Evolutionary conservation across 177 flowering plant species (phyloP), one percentile per base, ranked within the genome.

Genomic region (Telopea speciosissima): DNA sequence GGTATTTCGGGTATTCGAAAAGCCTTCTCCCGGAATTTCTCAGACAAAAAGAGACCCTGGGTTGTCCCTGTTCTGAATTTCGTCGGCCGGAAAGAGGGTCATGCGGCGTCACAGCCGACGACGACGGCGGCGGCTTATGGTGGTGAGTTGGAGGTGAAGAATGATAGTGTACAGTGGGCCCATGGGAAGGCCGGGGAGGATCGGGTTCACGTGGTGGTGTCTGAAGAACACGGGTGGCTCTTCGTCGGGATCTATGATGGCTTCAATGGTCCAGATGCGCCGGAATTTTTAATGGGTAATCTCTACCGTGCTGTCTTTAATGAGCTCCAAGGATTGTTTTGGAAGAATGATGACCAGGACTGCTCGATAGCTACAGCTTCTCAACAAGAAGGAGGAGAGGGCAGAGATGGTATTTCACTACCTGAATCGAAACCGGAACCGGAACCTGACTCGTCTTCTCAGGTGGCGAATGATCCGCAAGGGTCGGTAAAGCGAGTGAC

Each of bases 181-280:
- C 81, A 87, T 59, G 97, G 92, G 71, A 96, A 91, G 79, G 99
- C 99, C 0, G 99, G 99, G 24, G 99, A 96, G 84, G 99, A 96
- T 79, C 81, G 99, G 62, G 99, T 96, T 11, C 99, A 96, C 45
- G 98, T 96, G 65, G 99, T 93, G 7, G 92, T 96, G 5, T 93
- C 98, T 13, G 99, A 93, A 67, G 98, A 93, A 73, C 92, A 86
- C n/a, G 98, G 98, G 11, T 96, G 98, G 98, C 70, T 96, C 66
- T 96, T 91, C 73, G 96, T 91, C 42, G 98, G 99, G 68, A 96
- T 96, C 71, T 96, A 93, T 75, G 99, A 93, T 79, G 98, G 99
- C 49, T 96, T 96, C 71, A 96, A 93, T 67, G 99, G 99, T 16
- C 98, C 99, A 9, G 99, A 96, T 80, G 99, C 97, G 8, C 98